phyloP scores from a whole-genome alignment of 352 stramenopile genomes.

The Phytopythium delawarense region DNA sequence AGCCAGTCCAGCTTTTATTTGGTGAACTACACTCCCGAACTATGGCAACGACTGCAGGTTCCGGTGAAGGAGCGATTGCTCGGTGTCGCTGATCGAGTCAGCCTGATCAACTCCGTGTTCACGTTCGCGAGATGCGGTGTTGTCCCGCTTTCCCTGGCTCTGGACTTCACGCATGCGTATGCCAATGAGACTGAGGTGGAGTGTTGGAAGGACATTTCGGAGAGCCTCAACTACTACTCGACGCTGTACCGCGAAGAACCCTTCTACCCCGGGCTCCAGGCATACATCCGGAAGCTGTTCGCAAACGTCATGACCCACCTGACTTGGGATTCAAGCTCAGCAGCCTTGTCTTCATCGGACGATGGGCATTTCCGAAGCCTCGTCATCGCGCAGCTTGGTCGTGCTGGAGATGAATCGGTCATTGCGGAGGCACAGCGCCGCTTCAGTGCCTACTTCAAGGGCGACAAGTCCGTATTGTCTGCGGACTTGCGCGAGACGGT shows the following conservation, averaged over 20 bases:
- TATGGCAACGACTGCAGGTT: slow-evolving; percentile 82
- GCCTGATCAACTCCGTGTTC: slow-evolving; percentile 91
- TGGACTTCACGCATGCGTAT: slow-evolving; percentile 64
- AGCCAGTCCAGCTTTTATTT: slow-evolving; percentile 93
- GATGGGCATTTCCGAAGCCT: slow-evolving; percentile 65
- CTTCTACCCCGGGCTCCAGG: slow-evolving; percentile 51
- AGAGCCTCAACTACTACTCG: slow-evolving; percentile 43
- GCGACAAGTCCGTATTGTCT: slow-evolving; percentile 37
- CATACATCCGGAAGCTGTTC: slow-evolving; percentile 54
- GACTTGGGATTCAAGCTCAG: slow-evolving; percentile 38
- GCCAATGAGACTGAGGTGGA: slow-evolving; percentile 50
- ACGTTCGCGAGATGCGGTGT: slow-evolving; percentile 77
- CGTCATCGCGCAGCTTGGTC: slow-evolving; percentile 48
- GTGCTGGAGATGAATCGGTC: slow-evolving; percentile 41
- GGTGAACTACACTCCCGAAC: slow-evolving; percentile 88
- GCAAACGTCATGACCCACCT: slow-evolving; percentile 44
- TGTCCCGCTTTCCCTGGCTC: slow-evolving; percentile 36
- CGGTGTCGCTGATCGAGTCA: slow-evolving; percentile 85
- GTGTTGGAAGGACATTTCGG: slow-evolving; percentile 69
- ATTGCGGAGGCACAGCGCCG: slow-evolving; percentile 51
- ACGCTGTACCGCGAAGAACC: slow-evolving; percentile 46
- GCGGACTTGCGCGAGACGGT: slow-evolving; percentile 56
- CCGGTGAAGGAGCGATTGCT: slow-evolving; percentile 48
- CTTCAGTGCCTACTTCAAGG: slow-evolving; percentile 45
- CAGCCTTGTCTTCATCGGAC: slow-evolving; percentile 14